phyloP scores from a whole-genome alignment of 2,329 filamentous ascomycete genomes.

The Blastomyces gilchristii region DNA sequence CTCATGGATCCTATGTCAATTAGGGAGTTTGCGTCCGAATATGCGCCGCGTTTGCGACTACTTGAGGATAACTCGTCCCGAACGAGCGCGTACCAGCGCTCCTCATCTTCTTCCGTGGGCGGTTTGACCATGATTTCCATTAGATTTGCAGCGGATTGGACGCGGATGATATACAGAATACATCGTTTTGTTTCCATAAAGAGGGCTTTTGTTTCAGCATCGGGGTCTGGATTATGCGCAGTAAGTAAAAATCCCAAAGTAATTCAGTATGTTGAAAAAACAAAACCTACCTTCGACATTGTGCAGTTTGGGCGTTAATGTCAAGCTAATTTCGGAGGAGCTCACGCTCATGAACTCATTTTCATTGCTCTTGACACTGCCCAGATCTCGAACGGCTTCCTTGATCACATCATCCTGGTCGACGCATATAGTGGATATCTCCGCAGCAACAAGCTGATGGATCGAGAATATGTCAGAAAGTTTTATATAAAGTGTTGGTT shows the following conservation, averaged over 20 bases:
- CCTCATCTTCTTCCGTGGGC: conserved; percentile 75
- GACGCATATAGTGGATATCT: conserved; percentile 68
- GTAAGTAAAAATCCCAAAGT: background rate
- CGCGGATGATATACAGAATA: conserved; percentile 92
- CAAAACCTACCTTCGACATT: conserved; percentile 56
- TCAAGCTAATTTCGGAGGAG: conserved; percentile 81
- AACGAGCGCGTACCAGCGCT: conserved; percentile 73
- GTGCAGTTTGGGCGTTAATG: conserved; percentile 78
- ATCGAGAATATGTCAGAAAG: conserved; percentile 96
- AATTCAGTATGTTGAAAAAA: background rate
- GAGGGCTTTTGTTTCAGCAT: conserved; percentile 79
- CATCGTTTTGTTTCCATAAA: conserved; percentile 99
- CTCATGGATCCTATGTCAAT: conserved; percentile 81
- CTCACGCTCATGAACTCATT: conserved; percentile 81
- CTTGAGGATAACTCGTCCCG: conserved; percentile 67
- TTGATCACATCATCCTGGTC: conserved; percentile 76
- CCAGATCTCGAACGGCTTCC: conserved; percentile 86
- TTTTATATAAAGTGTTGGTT: conserved; percentile 98
- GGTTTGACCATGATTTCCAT: conserved; percentile 91
- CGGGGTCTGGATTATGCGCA: conserved; percentile 53
- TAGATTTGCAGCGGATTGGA: conserved; percentile 85
- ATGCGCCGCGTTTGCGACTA: conserved; percentile 66
- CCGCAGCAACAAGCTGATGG: conserved; percentile 73
- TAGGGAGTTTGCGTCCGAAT: conserved; percentile 73
- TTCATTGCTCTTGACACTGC: conserved; percentile 93